A percentile compares a stretch with the other conserved stretches of the same genome.
Evolutionary conservation across 306 rosid species (phyloP).

Genomic region (Gastrolobium bilobum): DNA sequence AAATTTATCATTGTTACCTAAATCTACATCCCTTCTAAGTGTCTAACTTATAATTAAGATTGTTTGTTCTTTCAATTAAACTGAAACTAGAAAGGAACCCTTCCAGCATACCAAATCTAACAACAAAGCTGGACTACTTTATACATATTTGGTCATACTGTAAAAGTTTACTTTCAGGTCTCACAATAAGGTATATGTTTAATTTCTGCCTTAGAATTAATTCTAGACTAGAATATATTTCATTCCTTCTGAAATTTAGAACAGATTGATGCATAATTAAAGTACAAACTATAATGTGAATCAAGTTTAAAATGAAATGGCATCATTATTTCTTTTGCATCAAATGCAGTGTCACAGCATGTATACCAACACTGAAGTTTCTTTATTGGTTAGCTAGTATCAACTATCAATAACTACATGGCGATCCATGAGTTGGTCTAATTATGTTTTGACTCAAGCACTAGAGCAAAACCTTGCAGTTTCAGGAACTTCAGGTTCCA

Average conservation of each 20-base stretch:
- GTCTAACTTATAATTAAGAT: background rate
- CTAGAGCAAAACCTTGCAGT: slow-evolving; percentile 64
- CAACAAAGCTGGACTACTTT: background rate
- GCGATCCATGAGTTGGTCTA: slow-evolving; percentile 10
- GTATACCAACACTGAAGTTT: slow-evolving; percentile 18
- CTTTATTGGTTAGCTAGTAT: slow-evolving; percentile 27
- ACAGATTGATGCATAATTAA: background rate
- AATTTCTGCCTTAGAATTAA: background rate
- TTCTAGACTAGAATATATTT: background rate
- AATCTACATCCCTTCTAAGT: too few species aligned
- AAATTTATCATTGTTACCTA: too few species aligned
- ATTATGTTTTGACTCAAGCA: slow-evolving; percentile 47
- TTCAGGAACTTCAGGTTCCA: slow-evolving; percentile 48
- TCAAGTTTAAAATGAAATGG: background rate
- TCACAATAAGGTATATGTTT: background rate
- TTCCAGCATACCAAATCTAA: background rate
- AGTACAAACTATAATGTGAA: background rate
- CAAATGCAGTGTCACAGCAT: slow-evolving; percentile 3
- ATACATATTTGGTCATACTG: background rate
- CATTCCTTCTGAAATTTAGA: background rate
- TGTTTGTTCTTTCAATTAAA: background rate
- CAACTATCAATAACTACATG: slow-evolving; percentile 3
- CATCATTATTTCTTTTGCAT: slow-evolving; percentile 20
- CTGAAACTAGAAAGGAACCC: background rate
- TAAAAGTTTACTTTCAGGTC: background rate